Evolutionary conservation across 208 protist species (phyloP).

Genomic region (Wallacemonas rigidus): DNA sequence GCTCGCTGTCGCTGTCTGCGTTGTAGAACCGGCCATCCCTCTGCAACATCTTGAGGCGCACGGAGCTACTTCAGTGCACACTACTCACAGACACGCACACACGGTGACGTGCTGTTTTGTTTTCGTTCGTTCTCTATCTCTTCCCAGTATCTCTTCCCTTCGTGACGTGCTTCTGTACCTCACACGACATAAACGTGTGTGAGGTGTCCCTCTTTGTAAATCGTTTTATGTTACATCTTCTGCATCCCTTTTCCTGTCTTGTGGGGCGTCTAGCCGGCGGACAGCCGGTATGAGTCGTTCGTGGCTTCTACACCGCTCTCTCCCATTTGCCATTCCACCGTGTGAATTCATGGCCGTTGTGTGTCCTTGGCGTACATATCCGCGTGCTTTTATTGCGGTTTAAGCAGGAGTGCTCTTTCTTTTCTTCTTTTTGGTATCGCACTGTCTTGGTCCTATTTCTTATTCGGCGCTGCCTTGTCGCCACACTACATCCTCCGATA

Average conservation of each 20-base stretch:
- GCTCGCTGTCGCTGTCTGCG: too few species aligned
- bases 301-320: neutral
- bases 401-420: too few species aligned
- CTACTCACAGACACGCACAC: neutral
- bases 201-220: neutral
- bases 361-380: neutral
- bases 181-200: neutral
- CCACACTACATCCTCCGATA: too few species aligned
- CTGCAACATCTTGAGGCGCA: neutral
- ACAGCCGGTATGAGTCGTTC: neutral
- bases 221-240: neutral
- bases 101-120: neutral
- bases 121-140: slow-evolving; percentile 15
- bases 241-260: neutral
- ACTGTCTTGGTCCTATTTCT: too few species aligned
- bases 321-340: neutral
- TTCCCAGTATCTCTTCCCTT: neutral
- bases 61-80: neutral
- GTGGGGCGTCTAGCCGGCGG: neutral
- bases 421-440: too few species aligned
- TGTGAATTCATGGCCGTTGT: neutral
- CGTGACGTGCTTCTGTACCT: neutral
- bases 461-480: too few species aligned
- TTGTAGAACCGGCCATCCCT: neutral
- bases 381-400: too few species aligned